phyloP scores from a whole-genome alignment of 805 yeast species.

The Priceomyces medius region DNA sequence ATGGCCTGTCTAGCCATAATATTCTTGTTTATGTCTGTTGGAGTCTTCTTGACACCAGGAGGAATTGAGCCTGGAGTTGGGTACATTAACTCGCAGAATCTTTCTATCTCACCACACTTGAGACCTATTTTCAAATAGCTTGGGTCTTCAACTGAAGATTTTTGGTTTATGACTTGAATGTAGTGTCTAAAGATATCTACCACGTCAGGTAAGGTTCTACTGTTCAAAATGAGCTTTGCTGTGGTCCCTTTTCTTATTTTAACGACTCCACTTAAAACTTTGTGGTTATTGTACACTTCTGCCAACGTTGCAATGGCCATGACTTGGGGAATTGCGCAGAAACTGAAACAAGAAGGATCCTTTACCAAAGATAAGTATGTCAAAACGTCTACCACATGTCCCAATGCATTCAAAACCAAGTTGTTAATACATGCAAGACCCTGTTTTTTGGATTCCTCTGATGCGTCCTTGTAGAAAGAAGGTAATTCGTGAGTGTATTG shows the following conservation, averaged over 20 bases:
- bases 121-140: slow-evolving; percentile 81
- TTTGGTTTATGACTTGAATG: slow-evolving; percentile 72
- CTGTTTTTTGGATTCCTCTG: slow-evolving; percentile 44
- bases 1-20: slow-evolving; percentile 36
- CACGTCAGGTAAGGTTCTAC: slow-evolving; percentile 74
- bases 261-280: slow-evolving; percentile 66
- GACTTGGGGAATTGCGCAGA: slow-evolving; percentile 97
- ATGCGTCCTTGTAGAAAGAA: slow-evolving; percentile 47
- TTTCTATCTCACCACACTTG: slow-evolving; percentile 85
- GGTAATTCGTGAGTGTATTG: slow-evolving; percentile 66
- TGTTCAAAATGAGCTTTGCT: slow-evolving; percentile 66
- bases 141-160: slow-evolving; percentile 79
- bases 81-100: slow-evolving; percentile 75
- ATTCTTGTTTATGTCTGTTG: slow-evolving; percentile 38
- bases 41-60: slow-evolving; percentile 39
- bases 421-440: slow-evolving; percentile 82
- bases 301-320: slow-evolving; percentile 98
- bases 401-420: slow-evolving; percentile 73
- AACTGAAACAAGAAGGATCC: slow-evolving; percentile 82
- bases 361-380: slow-evolving; percentile 70
- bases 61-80: slow-evolving; percentile 59
- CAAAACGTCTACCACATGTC: slow-evolving; percentile 74
- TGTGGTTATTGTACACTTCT: slow-evolving; percentile 75
- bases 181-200: slow-evolving; percentile 75
- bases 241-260: slow-evolving; percentile 92